These are phyloP conservation scores for Trypanosoma platydactyli DNA, from an alignment of 208 protist species.

Conservation along the genomic window DNA sequence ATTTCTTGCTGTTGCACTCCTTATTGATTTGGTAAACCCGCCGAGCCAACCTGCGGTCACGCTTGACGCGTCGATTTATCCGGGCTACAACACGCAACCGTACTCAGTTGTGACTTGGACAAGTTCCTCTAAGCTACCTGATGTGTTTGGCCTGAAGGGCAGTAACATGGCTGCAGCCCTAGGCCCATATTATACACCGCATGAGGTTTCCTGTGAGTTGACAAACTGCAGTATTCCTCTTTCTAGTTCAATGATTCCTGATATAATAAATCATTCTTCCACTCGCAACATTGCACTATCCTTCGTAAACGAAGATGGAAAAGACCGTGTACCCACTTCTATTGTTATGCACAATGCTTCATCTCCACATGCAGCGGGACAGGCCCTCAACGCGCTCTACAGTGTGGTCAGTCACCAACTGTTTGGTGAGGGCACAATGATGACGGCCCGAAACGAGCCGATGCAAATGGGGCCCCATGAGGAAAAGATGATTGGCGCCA, in stretches of 20 bases:
- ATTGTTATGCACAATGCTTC: constrained; percentile 68
- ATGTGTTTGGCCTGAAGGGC: constrained; percentile 15
- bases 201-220: constrained; percentile 22
- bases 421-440: constrained; percentile 32
- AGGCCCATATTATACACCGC: constrained; percentile 23
- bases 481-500: constrained; percentile 46
- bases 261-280: constrained; percentile 36
- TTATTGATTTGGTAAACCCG: constrained; percentile 61
- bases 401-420: constrained; percentile 53
- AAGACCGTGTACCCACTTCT: constrained; percentile 31
- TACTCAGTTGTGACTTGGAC: constrained; percentile 25
- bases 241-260: constrained; percentile 29
- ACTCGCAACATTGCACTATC: constrained; percentile 54
- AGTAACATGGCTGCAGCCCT: constrained; percentile 14
- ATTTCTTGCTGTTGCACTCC: constrained; percentile 71
- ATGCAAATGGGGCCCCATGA: constrained; percentile 65
- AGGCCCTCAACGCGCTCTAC: constrained; percentile 58
- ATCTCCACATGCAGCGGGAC: constrained; percentile 47
- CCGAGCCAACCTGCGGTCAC: constrained; percentile 48
- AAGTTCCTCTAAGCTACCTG: constrained; percentile 2
- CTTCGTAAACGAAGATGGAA: constrained; percentile 30
- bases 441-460: constrained; percentile 57
- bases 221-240: constrained; percentile 41
- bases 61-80: constrained; percentile 75
- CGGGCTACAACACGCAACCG: constrained; percentile 22